A percentile compares a stretch with the other conserved stretches of the same genome.
Evolutionary conservation across 306 rosid species (phyloP).

Genomic region (Cucurbita moschata): DNA sequence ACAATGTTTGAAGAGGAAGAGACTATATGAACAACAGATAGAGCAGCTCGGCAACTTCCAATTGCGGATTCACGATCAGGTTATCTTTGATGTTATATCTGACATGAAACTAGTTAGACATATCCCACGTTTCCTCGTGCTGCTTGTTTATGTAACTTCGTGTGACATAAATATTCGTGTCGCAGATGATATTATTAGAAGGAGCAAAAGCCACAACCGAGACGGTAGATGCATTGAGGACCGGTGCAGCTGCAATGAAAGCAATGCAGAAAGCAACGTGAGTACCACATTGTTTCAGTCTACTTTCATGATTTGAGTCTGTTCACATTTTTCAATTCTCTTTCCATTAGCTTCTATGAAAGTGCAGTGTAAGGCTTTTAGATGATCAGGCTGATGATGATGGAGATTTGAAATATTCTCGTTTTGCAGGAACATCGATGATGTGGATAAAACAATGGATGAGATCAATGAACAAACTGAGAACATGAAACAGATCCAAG

Average conservation of each 20-base stretch:
- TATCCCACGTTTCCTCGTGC: neutral
- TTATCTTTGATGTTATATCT: conserved; percentile 8
- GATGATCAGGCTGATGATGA: neutral
- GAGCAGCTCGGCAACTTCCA: conserved; percentile 99
- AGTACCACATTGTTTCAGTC: conserved; percentile 9
- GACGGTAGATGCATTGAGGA: conserved; percentile 92
- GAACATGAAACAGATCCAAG: conserved; percentile 97
- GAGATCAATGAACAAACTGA: conserved; percentile 98
- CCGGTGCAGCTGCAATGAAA: conserved; percentile 94
- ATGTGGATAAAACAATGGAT: conserved; percentile 96
- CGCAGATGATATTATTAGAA: conserved; percentile 93
- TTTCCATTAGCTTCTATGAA: neutral
- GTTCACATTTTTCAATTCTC: neutral
- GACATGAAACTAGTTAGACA: neutral
- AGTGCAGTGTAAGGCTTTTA: neutral
- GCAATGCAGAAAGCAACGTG: conserved; percentile 99
- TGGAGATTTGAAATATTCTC: neutral
- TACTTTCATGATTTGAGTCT: neutral
- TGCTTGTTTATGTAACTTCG: neutral
- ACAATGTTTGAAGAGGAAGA: conserved; percentile 94
- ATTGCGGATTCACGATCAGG: conserved; percentile 96
- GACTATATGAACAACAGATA: conserved; percentile 83
- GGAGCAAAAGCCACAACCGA: conserved; percentile 99
- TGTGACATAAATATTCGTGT: neutral
- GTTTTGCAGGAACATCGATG: conserved; percentile 73